Conservation (phyloP, 2,329 filamentous ascomycete genomes). For the Talaromyces amestolkiae region DNA sequence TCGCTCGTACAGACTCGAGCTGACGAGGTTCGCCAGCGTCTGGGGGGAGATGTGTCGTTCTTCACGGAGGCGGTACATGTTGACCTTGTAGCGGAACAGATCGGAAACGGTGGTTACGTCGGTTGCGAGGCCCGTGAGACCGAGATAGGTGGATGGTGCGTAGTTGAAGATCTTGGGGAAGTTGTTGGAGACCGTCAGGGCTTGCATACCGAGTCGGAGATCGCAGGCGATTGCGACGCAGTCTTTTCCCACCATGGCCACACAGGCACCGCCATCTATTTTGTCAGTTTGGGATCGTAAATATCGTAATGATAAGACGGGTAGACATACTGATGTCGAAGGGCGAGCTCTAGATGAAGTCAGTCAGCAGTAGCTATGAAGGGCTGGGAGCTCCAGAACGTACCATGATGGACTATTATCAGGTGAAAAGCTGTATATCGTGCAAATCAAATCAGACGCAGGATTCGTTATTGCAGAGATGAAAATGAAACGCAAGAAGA, state of each 20-base stretch:
- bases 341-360: conserved; percentile 67
- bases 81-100: conserved; percentile 99
- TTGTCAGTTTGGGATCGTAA: conserved; percentile 13
- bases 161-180: conserved; percentile 99
- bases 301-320: background rate
- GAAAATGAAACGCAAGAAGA: conserved; percentile 14
- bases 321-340: conserved; percentile 83
- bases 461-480: background rate
- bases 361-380: conserved; percentile 29
- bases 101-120: conserved; percentile 93
- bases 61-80: conserved; percentile 98
- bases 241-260: conserved; percentile 99
- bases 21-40: conserved; percentile 95
- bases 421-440: background rate
- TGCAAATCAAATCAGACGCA: background rate
- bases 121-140: conserved; percentile 92
- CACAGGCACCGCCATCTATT: conserved; percentile 81
- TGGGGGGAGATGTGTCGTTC: conserved; percentile 92
- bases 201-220: conserved; percentile 92
- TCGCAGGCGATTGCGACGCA: conserved; percentile 99
- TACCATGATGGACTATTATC: conserved; percentile 32
- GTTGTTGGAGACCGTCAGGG: conserved; percentile 96
- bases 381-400: conserved; percentile 21
- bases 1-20: conserved; percentile 85
- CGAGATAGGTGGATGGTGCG: conserved; percentile 85